Base-by-base conservation (phyloP, 2,329 filamentous ascomycete species). In the Aspergillus intermedius region DNA sequence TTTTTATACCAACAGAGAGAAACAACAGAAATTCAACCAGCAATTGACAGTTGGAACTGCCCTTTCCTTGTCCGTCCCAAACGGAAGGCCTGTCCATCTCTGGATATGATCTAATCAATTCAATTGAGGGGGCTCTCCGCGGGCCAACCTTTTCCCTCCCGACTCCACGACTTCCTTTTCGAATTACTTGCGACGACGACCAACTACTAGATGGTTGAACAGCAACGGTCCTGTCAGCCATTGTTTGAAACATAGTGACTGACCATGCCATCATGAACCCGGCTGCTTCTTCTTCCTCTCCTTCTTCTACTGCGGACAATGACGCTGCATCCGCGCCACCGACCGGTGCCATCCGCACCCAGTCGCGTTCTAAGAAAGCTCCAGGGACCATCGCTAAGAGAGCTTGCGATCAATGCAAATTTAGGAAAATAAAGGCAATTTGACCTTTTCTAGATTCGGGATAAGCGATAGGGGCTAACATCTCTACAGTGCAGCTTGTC, bases 361-460 rank as follows among this genome's bases (percentile, higher is more conserved):
- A 54, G 19, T 50, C 53, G 48, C 58, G 58, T 48, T 60, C 53
- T 44, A 63, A 60, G 49, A 43, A 54, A 15, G 45, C 49, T 21
- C 19, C 37, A 4, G 45, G 53, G 23, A 25, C 53, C 28, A 61
- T 63, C 44, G 62, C 62, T 9, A 65, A 63, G 50, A 54, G 69
- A n/a, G 69, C 70, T 1, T 73, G 70, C 51, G 70, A 73, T 50
- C 67, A 71, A 47, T 73, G 70, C 62, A 70, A 68, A 48, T 58
- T 68, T 30, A 62, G 64, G 51, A 69, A 65, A 55, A 67, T 60
- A 59, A 73, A 62, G 65, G 66, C 60, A 58, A 49, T 39, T 39
- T 30, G 30, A 22, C 13, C 9, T 8, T 47, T 42, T 37, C 28
- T 44, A 42, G 32, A 42, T 39, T 21, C 23, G 12, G 35, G 23